Evolutionary conservation across 208 protist genomes (phyloP).

Genomic region (Acanthamoeba healyi): DNA sequence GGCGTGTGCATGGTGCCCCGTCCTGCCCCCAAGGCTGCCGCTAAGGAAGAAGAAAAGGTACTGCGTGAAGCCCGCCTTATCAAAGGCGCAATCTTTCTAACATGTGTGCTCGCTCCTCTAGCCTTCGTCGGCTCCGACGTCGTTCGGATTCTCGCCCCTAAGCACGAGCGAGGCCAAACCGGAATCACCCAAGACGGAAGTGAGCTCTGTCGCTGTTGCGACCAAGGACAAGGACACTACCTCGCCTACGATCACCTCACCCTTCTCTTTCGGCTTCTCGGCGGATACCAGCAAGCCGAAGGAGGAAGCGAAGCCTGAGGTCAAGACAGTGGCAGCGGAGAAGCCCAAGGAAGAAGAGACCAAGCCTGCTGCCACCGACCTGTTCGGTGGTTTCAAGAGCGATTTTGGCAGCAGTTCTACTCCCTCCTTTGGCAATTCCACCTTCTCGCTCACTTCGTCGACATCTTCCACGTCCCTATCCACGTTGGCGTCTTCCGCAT

Average conservation of each 20-base stretch:
- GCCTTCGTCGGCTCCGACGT: no score
- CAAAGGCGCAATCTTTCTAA: no score
- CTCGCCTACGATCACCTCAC: not conserved
- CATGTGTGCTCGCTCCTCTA: no score
- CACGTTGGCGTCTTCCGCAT: no score
- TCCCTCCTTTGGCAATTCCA: not conserved
- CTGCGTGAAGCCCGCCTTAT: no score
- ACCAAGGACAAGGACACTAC: no score
- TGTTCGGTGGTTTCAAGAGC: constrained; percentile 10
- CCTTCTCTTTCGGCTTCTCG: not conserved
- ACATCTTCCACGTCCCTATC: not conserved
- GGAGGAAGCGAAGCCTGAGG: not conserved
- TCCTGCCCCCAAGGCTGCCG: not conserved
- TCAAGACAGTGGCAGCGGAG: not conserved
- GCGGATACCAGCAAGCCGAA: not conserved
- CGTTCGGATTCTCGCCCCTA: not conserved
- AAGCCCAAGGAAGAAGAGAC: not conserved
- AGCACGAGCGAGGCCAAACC: not conserved
- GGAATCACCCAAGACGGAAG: not conserved
- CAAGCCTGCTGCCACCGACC: constrained; percentile 1
- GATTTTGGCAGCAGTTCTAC: not conserved
- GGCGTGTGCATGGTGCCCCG: not conserved
- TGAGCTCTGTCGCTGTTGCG: no score
- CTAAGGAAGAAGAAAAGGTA: not conserved
- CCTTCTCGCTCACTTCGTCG: constrained; percentile 14